phyloP scores from a whole-genome alignment of 306 rosid genomes.

The Cicer cuneatum region DNA sequence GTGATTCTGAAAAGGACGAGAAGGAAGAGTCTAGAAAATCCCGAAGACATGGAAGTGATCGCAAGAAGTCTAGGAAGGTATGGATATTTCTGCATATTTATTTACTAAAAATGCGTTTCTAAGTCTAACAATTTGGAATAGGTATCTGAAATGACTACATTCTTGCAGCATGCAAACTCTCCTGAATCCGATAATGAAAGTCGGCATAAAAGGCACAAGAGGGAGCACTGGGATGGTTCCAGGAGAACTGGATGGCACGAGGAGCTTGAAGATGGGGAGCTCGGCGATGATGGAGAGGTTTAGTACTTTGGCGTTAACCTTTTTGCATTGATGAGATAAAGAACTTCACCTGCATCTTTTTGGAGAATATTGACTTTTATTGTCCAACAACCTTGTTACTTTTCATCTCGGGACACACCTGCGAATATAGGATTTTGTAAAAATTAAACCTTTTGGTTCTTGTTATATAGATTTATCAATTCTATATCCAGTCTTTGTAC shows the following conservation, averaged over 20 bases:
- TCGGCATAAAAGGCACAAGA: constrained; percentile 85
- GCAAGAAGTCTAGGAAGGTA: constrained; percentile 90
- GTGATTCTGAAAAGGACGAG: constrained; percentile 87
- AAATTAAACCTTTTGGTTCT: constrained; percentile 18
- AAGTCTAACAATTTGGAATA: constrained; percentile 15
- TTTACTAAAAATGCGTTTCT: background rate
- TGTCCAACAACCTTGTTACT: background rate
- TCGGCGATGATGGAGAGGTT: constrained; percentile 88
- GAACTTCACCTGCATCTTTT: constrained; percentile 15
- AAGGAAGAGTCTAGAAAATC: constrained; percentile 90
- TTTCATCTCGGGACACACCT: background rate
- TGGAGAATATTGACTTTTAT: constrained; percentile 25
- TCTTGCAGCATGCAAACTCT: constrained; percentile 80
- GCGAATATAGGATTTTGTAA: constrained; percentile 44
- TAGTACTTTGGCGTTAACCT: constrained; percentile 45
- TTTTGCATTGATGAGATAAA: constrained; percentile 31
- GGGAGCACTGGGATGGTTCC: constrained; percentile 83
- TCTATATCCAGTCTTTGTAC: constrained; percentile 13
- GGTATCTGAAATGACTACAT: constrained; percentile 30
- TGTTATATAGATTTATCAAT: constrained; percentile 9
- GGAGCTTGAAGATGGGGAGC: constrained; percentile 98
- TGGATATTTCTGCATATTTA: constrained; percentile 28
- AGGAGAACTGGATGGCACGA: constrained; percentile 70
- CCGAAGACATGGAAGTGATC: constrained; percentile 88
- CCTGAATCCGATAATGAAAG: constrained; percentile 90